Evolutionary conservation across 2,329 filamentous ascomycete genomes (phyloP).

Genomic region (Sarocladium strictum): DNA sequence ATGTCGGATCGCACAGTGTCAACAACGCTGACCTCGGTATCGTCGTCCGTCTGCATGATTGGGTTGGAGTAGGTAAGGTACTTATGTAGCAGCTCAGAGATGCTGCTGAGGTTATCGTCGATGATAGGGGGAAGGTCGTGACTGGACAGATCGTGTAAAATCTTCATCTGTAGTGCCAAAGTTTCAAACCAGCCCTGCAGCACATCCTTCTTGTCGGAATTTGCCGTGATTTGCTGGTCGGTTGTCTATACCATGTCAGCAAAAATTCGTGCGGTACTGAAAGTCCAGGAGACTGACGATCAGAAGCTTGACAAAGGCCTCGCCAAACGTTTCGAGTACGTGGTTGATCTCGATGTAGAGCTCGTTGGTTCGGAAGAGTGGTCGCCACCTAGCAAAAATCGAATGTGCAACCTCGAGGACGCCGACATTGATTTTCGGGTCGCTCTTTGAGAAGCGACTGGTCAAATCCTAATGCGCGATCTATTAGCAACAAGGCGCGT

Average conservation of each 20-base stretch:
- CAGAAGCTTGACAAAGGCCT: conserved; percentile 76
- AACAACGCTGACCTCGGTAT: conserved; percentile 76
- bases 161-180: conserved; percentile 81
- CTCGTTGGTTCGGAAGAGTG: conserved; percentile 86
- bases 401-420: conserved; percentile 97
- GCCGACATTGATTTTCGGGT: conserved; percentile 83
- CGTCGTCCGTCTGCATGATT: conserved; percentile 77
- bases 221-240: conserved; percentile 66
- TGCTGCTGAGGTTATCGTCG: conserved; percentile 75
- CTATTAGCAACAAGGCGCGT: not conserved
- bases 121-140: conserved; percentile 94
- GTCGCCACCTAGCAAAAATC: conserved; percentile 94
- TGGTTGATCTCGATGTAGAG: conserved; percentile 96
- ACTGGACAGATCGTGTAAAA: conserved; percentile 94
- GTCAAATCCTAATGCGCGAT: conserved; percentile 95
- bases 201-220: conserved; percentile 66
- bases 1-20: conserved; percentile 91
- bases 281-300: conserved; percentile 44
- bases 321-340: conserved; percentile 78
- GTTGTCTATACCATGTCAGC: conserved; percentile 44
- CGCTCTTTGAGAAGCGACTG: conserved; percentile 73
- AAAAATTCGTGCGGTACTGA: not conserved
- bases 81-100: conserved; percentile 80
- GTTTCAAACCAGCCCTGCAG: conserved; percentile 78
- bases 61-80: conserved; percentile 87